A percentile compares a stretch with the other conserved stretches of the same genome.
Conservation (phyloP, 345 rosid genomes). For the Excoecaria agallocha region DNA sequence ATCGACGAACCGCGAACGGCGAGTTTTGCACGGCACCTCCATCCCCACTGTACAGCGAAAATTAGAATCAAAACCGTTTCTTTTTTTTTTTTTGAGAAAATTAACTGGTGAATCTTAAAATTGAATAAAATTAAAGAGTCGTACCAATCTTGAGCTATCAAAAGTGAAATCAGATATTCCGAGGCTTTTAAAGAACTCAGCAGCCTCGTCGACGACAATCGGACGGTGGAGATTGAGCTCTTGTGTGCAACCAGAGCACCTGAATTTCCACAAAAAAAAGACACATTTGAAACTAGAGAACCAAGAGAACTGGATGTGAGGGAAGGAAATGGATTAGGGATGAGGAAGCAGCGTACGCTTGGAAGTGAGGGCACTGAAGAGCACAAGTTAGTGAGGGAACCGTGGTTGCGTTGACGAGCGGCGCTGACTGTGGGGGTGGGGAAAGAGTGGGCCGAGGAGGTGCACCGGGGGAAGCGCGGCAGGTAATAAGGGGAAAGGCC, state of each 20-base stretch:
- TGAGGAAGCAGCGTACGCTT: slow-evolving; percentile 43
- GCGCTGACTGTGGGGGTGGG: slow-evolving; percentile 21
- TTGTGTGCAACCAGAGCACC: slow-evolving; percentile 98
- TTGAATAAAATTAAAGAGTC: not conserved
- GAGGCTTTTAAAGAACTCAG: slow-evolving; percentile 52
- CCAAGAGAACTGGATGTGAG: not conserved
- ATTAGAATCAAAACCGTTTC: slow-evolving; percentile 20
- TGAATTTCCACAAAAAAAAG: slow-evolving; percentile 14
- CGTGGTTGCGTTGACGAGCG: slow-evolving; percentile 21
- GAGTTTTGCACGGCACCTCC: slow-evolving; percentile 92
- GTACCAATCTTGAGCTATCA: slow-evolving; percentile 78
- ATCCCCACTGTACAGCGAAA: slow-evolving; percentile 61
- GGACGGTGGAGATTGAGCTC: slow-evolving; percentile 91
- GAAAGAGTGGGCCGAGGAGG: slow-evolving; percentile 19
- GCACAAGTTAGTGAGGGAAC: slow-evolving; percentile 50
- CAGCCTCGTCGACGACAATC: slow-evolving; percentile 64
- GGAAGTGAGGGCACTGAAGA: slow-evolving; percentile 79
- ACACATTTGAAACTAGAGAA: not conserved
- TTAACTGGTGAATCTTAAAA: slow-evolving; percentile 13
- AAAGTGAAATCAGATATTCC: slow-evolving; percentile 85
- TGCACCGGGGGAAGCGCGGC: slow-evolving; percentile 43
- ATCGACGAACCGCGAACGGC: slow-evolving; percentile 77
- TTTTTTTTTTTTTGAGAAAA: too few species aligned
- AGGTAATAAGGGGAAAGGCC: slow-evolving; percentile 37
- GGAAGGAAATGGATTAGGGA: not conserved